Evolutionary conservation across 768 basidiomycete genomes (phyloP).

Genomic region (Termitomyces sp.): DNA sequence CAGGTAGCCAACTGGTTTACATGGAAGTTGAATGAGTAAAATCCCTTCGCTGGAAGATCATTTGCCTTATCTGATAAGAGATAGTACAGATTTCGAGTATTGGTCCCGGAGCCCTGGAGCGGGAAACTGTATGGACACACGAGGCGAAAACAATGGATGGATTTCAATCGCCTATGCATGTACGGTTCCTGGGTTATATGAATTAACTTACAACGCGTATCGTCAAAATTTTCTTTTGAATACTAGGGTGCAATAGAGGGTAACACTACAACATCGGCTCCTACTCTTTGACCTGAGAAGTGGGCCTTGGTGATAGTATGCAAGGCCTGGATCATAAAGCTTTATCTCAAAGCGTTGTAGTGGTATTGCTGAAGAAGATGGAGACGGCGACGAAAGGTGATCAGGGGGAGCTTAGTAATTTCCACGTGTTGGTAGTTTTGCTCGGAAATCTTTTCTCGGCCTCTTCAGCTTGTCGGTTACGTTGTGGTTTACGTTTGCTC

Average conservation of each 20-base stretch:
- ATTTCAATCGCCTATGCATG: not conserved
- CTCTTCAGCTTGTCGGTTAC: conserved; percentile 5
- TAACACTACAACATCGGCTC: not conserved
- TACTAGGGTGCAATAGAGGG: not conserved
- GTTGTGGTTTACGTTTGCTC: not conserved
- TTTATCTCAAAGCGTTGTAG: not conserved
- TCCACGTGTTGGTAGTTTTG: conserved; percentile 35
- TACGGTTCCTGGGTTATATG: not conserved
- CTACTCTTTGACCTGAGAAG: not conserved
- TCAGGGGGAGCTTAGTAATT: conserved; percentile 25
- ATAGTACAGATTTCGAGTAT: not conserved
- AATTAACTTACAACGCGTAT: not conserved
- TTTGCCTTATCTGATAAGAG: not conserved
- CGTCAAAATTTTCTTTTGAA: not conserved
- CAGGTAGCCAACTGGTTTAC: not conserved
- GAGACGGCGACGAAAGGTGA: not conserved
- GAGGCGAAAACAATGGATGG: not conserved
- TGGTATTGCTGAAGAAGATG: not conserved
- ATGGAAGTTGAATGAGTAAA: not conserved
- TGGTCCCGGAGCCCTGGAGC: not conserved
- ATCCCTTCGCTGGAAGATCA: not conserved
- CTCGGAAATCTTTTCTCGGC: conserved; percentile 30
- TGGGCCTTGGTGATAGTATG: no score
- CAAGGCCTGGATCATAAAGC: not conserved
- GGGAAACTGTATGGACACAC: not conserved